A percentile compares a stretch with the other conserved stretches of the same genome.
Conservation (phyloP, 2,329 filamentous ascomycete genomes). For the Aspergillus caelatus region DNA sequence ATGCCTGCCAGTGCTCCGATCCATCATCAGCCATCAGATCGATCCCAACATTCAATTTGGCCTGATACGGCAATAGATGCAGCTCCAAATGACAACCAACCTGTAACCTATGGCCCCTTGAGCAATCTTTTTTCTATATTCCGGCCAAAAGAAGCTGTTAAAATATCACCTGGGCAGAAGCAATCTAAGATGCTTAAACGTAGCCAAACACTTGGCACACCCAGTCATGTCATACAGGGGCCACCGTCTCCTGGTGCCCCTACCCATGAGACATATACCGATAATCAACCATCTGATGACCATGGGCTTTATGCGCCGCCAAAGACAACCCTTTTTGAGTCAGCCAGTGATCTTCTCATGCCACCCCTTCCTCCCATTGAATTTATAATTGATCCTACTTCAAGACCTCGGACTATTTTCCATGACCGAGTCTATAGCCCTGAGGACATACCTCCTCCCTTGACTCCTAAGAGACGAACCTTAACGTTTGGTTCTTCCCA, state of each 20-base stretch:
- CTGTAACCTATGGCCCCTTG: constrained; percentile 55
- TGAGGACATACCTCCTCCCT: constrained; percentile 84
- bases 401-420: constrained; percentile 86
- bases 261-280: constrained; percentile 38
- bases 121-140: constrained; percentile 74
- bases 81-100: constrained; percentile 18
- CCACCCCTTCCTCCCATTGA: constrained; percentile 80
- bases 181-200: constrained; percentile 69
- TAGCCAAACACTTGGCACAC: constrained; percentile 68
- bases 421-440: constrained; percentile 96
- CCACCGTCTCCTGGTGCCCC: constrained; percentile 5
- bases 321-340: constrained; percentile 90
- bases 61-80: background rate
- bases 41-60: constrained; percentile 15
- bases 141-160: constrained; percentile 57
- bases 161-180: constrained; percentile 49
- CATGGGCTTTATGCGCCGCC: constrained; percentile 70
- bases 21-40: constrained; percentile 25
- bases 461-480: constrained; percentile 49
- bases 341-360: constrained; percentile 87
- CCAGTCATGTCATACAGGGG: constrained; percentile 22
- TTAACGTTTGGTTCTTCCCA: constrained; percentile 35
- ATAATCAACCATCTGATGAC: constrained; percentile 56
- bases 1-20: constrained; percentile 3
- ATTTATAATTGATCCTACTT: constrained; percentile 81